These are phyloP conservation scores for Gigaspora rosea DNA, from an alignment of 192 early-diverging fungal species.

Conservation along the genomic window DNA sequence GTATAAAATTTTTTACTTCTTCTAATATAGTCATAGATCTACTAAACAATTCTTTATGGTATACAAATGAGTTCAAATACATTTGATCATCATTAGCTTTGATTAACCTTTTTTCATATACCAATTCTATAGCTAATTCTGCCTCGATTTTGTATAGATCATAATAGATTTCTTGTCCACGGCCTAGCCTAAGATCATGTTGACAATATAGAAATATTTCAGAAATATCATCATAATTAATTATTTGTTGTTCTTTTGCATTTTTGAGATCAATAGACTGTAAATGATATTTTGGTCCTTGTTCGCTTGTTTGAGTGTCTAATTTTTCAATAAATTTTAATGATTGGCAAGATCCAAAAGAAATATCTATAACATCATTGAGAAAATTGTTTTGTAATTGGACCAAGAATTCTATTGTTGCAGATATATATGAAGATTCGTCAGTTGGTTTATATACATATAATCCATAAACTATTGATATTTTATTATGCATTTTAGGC, in stretches of 20 bases:
- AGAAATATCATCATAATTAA: conserved; percentile 13
- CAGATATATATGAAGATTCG: conserved; percentile 15
- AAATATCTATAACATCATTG: background rate
- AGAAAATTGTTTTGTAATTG: conserved; percentile 33
- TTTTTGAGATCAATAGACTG: conserved; percentile 6
- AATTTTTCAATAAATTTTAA: background rate
- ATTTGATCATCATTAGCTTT: background rate
- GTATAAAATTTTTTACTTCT: conserved; percentile 6
- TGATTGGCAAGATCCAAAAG: conserved; percentile 3
- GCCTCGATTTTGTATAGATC: conserved; percentile 29
- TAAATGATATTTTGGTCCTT: background rate
- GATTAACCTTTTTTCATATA: conserved; percentile 9
- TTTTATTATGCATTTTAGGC: conserved; percentile 1
- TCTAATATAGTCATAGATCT: background rate
- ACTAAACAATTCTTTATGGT: conserved; percentile 22
- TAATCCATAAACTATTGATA: conserved; percentile 4
- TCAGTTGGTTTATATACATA: background rate
- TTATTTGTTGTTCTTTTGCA: background rate
- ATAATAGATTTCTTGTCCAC: background rate
- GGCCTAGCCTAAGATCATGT: background rate
- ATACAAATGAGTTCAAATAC: conserved; percentile 4
- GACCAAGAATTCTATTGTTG: conserved; percentile 24
- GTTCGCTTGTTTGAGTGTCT: background rate
- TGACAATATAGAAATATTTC: conserved; percentile 24
- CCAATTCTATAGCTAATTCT: conserved; percentile 10